A percentile compares a stretch with the other conserved stretches of the same genome.
Conservation (phyloP, 2,329 filamentous ascomycete species). For the Pseudocercospora fijiensis region DNA sequence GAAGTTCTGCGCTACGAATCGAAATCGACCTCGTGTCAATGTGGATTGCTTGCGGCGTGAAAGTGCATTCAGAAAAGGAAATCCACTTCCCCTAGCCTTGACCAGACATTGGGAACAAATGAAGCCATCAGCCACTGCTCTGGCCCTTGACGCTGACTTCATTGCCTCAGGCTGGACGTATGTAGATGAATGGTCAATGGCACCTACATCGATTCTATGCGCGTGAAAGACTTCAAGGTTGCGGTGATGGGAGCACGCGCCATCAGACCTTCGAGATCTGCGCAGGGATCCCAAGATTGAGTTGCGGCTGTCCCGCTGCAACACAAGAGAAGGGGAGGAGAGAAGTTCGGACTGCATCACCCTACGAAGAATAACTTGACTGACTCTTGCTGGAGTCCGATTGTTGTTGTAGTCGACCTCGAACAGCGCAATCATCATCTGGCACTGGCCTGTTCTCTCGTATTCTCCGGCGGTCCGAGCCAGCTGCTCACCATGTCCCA, state of each 20-base stretch:
- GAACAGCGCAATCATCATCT: no score
- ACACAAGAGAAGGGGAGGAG: no score
- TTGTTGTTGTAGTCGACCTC: no score
- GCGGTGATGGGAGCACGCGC: conserved; percentile 1
- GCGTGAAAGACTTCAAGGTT: neutral
- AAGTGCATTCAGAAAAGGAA: neutral
- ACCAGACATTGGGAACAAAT: conserved; percentile 1
- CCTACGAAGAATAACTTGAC: no score
- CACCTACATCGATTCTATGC: neutral
- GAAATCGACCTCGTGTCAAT: neutral
- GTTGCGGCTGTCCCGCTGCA: conserved; percentile 2
- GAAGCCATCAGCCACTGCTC: neutral
- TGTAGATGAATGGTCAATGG: neutral
- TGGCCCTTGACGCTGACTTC: neutral
- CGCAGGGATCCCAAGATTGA: conserved; percentile 1
- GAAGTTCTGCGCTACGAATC: neutral
- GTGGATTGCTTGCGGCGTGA: neutral
- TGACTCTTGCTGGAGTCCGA: no score
- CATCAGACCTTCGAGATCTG: neutral
- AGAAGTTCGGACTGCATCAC: no score
- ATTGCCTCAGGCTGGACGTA: neutral
- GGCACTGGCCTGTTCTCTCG: no score
- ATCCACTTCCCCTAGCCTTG: neutral
- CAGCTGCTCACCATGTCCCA: neutral
- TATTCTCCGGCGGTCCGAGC: neutral